Base-by-base conservation (phyloP, 768 basidiomycete species). In the Rhizopogon vulgaris region DNA sequence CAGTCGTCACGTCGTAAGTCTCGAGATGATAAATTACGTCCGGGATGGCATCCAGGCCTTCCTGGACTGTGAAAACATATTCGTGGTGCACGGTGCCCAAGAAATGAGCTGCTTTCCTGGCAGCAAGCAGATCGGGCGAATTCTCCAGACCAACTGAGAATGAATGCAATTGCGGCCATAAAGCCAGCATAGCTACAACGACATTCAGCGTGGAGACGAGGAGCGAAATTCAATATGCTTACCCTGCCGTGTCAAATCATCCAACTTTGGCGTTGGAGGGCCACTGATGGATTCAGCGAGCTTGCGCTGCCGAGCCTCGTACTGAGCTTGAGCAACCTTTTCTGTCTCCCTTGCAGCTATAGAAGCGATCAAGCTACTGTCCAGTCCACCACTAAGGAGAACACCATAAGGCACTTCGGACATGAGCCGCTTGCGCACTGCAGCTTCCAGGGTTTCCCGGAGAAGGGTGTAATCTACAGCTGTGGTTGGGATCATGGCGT, bases 11-110 rank as follows among this genome's bases (percentile, higher is more conserved):
- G 68, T 99, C 96, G 70, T 92, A 98, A 2, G 96, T 98, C 73
- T 99, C 96, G 34, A 99, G 83, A 64, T 98, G 95, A 69, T 97
- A 87, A 58, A 99, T 96, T 54, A 98, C 95, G 52, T 99, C 96
- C 4, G 91, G 90, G 49, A 99, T 84, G 2, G 96, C 96, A 61
- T 99, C 96, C 45, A 99, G 73, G 39, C 96, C 96, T 68, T 98
- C 96, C 69, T 98, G 91, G 4, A 98, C 90, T 27, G 95, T 97
- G 71, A 99, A 99, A 14, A 92, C 88, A 69, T 93, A 97, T 71
- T 96, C 95, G 64, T 98, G 95, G 63, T 99, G 96, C 1, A 88
- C 83, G 1, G 96, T 99, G 25, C 94, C 94, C 39, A 99, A 75
- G 72, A 81, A 97, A 58, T 85, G 85, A 11, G 96, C 95, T 0